These are phyloP conservation scores for Russula abietina DNA, from an alignment of 768 basidiomycete species.

Conservation along the genomic window DNA sequence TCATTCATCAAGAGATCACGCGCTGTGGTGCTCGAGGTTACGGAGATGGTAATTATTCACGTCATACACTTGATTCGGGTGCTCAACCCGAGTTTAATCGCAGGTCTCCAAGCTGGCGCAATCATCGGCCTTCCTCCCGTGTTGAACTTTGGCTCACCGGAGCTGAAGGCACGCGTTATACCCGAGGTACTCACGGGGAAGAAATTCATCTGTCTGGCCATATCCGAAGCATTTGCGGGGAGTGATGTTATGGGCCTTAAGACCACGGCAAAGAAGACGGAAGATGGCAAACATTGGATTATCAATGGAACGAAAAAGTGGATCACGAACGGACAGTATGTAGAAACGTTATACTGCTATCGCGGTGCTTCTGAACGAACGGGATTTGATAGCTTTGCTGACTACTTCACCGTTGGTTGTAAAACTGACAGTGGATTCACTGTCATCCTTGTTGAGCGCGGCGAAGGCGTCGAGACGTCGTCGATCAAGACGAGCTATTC, in stretches of 20 bases:
- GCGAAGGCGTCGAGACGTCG: conserved; percentile 77
- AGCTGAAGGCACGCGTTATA: conserved; percentile 48
- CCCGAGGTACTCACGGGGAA: conserved; percentile 64
- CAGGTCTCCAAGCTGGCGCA: conserved; percentile 63
- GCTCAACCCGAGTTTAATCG: not conserved
- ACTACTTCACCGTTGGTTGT: conserved; percentile 64
- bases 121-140: conserved; percentile 84
- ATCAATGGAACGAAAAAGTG: conserved; percentile 86
- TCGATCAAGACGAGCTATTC: conserved; percentile 91
- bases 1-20: conserved; percentile 30
- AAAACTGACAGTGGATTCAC: conserved; percentile 73
- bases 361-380: conserved; percentile 1
- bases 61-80: not conserved
- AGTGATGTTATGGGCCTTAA: conserved; percentile 77
- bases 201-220: conserved; percentile 82
- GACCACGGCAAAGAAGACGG: conserved; percentile 71
- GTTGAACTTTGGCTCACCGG: conserved; percentile 70
- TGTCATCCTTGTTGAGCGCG: conserved; percentile 78
- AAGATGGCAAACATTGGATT: conserved; percentile 79
- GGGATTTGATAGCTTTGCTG: conserved; percentile 35
- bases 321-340: conserved; percentile 72
- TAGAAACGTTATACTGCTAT: not conserved
- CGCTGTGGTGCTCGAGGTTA: conserved; percentile 71
- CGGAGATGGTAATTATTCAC: conserved; percentile 50
- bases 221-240: conserved; percentile 85